Evolutionary conservation across 495 filamentous ascomycete species (phyloP), one percentile per base, ranked within the genome.

Genomic region (Hapsidospora chrysogenum): DNA sequence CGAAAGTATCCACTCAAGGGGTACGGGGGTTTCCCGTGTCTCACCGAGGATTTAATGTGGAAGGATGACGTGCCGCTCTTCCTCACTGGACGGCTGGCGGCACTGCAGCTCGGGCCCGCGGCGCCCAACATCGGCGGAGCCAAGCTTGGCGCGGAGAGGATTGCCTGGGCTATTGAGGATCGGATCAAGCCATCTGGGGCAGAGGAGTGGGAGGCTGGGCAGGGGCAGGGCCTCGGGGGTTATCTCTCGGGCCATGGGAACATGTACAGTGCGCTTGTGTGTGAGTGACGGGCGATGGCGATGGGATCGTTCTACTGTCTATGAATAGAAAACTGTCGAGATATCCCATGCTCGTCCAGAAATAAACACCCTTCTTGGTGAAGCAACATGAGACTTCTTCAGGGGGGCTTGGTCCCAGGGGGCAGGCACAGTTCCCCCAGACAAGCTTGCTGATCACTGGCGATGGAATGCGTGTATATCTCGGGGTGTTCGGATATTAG

Each of bases 41-140:
- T 78, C 8, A 78, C 65, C 10, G 62, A 77, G 29, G 74, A 80
- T 44, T 52, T 72, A 10, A 64, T 69, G 61, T 78, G 73, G 74
- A 52, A 54, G 33, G 45, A 66, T 3, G 68, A 66, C 33, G 63
- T 77, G 4, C 74, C 73, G 3, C 47, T 78, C 5, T 78, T 76
- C 42, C 46, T 76, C 36, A 69, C 72, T 1, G 75, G 73, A 11
- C 55, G 68, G 37, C 52, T 78, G 37, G 73, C 67, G 0, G 64
- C 56, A 4, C 43, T 78, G 27, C 57, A 70, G 19, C 51, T 78
- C 4, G 74, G 75, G 2, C 75, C 72, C 20, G 68, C 61, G 9
- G 72, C 71, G 1, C 63, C 63, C 11, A 77, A 78, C 50, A 54
- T 78, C 3, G 73, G 73, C 35, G 74, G 74, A 4, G 70, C 72